phyloP scores from a whole-genome alignment of 2,329 filamentous ascomycete genomes.

The Trichoderma sp. region DNA sequence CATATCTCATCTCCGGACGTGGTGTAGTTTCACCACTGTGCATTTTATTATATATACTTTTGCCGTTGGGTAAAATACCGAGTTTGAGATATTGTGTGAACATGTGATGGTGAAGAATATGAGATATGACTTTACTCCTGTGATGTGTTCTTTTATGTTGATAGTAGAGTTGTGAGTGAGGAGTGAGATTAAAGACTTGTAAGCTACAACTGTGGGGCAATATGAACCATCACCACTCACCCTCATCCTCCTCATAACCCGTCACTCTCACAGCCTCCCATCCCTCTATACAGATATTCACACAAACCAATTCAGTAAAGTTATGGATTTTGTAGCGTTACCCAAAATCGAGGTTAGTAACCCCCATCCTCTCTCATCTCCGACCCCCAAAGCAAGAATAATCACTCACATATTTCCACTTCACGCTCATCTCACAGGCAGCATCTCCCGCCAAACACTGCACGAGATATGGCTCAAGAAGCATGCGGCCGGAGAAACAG shows the following conservation, averaged over 20 bases:
- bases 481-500: constrained; percentile 52
- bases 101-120: neutral
- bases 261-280: neutral
- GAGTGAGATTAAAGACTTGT: neutral
- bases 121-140: neutral
- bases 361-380: neutral
- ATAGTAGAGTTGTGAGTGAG: neutral
- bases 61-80: constrained; percentile 1
- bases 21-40: constrained; percentile 14
- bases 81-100: neutral
- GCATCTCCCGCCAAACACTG: constrained; percentile 70
- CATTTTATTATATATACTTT: neutral
- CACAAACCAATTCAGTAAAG: neutral
- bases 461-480: constrained; percentile 72
- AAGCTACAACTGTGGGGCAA: constrained; percentile 1
- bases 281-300: no score
- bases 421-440: constrained; percentile 79
- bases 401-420: constrained; percentile 47
- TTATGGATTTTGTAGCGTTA: constrained; percentile 50
- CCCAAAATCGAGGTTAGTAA: constrained; percentile 58
- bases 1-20: constrained; percentile 25
- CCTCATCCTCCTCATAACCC: neutral
- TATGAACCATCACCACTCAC: neutral
- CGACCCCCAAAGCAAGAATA: neutral
- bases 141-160: neutral